Evolutionary conservation across 345 rosid genomes (phyloP), one percentile per base, ranked within the genome.

Genomic region (Arabidopsis suecica): DNA sequence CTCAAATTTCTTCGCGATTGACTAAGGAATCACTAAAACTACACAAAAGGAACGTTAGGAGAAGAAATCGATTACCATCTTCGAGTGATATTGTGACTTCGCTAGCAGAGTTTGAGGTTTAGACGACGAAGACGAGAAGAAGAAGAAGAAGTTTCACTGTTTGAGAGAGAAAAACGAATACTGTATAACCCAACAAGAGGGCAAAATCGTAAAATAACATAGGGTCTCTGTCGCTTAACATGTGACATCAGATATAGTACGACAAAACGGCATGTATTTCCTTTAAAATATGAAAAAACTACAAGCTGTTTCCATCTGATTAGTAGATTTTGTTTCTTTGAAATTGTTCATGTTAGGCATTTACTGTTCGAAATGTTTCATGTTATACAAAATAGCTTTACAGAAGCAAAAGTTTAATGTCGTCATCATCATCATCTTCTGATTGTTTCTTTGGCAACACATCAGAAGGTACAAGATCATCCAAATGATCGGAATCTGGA

Each of bases 401-500:
- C 55, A 78, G 57, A 72, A 57, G 67, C 28, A 81, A 62, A 75
- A 89, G 92, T 36, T 82, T 83, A 73, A 76, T 16, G 47, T 80
- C 84, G 47, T 82, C 83, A 0, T 68, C 81, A 28, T 63, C 55
- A 32, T 66, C 66, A 7, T 57, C 74, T 16, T 63, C 61, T 56
- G 66, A 30, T 47, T 56, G 55, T 2, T 60, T 36, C 41, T 14
- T 61, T 53, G 71, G 61, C 50, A 67, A 58, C 74, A 77, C 54
- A 56, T 84, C 51, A 0, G 77, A 34, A 0, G 87, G 88, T 2
- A 87, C 73, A 72, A 87, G 62, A 32, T 82, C 82, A 32, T 84
- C 87, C 14, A 71, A 48, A 30, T 71, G 93, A 76, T 84, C 91
- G 9, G 76, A 80, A 34, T 81, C 76, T 0, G 93, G 97, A 38